Conservation (phyloP, 371 early-diverging fungal species). For the Phascolomyces articulosus region DNA sequence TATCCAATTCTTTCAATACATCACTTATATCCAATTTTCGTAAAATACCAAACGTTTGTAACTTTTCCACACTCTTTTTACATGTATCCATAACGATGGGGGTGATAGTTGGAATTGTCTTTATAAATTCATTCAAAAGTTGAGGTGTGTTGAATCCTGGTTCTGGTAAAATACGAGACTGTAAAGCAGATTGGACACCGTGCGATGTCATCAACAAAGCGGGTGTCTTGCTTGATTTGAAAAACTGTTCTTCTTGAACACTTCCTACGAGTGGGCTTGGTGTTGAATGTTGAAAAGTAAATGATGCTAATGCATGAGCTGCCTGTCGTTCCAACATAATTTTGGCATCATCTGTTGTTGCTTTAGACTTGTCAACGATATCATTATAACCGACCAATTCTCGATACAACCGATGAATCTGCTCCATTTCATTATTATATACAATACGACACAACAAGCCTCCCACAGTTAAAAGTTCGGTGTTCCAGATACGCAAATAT, state of each 20-base stretch:
- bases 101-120: constrained; percentile 65
- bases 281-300: constrained; percentile 73
- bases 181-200: constrained; percentile 62
- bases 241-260: constrained; percentile 61
- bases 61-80: constrained; percentile 59
- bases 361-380: constrained; percentile 35
- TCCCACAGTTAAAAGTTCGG: constrained; percentile 76
- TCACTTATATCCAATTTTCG: constrained; percentile 59
- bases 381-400: constrained; percentile 48
- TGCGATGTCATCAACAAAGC: constrained; percentile 66
- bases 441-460: constrained; percentile 75
- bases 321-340: constrained; percentile 69
- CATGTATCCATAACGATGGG: constrained; percentile 48
- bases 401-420: constrained; percentile 56
- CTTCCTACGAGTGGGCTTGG: constrained; percentile 71
- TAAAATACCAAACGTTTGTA: constrained; percentile 45
- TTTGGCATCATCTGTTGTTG: constrained; percentile 28
- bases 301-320: constrained; percentile 72
- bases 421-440: constrained; percentile 79
- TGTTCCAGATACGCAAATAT: constrained; percentile 82
- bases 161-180: constrained; percentile 49
- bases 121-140: constrained; percentile 62
- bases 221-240: constrained; percentile 50
- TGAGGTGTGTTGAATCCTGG: constrained; percentile 15
- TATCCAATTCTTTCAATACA: constrained; percentile 67